Conservation (phyloP, 805 yeast species). For the Hanseniaspora meyeri region DNA sequence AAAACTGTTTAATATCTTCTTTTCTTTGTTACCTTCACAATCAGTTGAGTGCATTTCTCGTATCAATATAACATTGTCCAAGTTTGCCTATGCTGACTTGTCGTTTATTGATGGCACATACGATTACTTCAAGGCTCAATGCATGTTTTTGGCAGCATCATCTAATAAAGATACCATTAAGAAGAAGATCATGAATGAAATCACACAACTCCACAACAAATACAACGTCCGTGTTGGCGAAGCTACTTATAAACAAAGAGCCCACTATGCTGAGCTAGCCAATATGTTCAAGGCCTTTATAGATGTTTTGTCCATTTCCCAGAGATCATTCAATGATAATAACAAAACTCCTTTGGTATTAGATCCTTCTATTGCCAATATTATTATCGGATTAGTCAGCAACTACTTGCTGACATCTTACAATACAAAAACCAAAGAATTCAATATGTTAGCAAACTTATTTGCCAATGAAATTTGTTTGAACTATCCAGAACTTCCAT, state of each 20-base stretch:
- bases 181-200: not conserved
- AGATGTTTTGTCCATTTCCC: not conserved
- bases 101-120: not conserved
- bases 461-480: not conserved
- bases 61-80: not conserved
- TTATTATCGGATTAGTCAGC: not conserved
- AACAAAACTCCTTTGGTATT: not conserved
- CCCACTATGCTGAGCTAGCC: not conserved
- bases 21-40: not conserved
- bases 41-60: not conserved
- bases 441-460: not conserved
- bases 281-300: not conserved
- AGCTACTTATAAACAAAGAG: not conserved
- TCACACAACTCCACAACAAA: not conserved
- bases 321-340: not conserved
- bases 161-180: not conserved
- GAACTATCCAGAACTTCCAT: not conserved
- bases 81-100: not conserved
- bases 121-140: not conserved
- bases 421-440: not conserved
- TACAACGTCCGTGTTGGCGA: not conserved
- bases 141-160: not conserved
- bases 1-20: not conserved
- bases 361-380: not conserved
- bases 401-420: not conserved